phyloP scores from a whole-genome alignment of 257 asterid genomes.

The Solanum gracilifrons region DNA sequence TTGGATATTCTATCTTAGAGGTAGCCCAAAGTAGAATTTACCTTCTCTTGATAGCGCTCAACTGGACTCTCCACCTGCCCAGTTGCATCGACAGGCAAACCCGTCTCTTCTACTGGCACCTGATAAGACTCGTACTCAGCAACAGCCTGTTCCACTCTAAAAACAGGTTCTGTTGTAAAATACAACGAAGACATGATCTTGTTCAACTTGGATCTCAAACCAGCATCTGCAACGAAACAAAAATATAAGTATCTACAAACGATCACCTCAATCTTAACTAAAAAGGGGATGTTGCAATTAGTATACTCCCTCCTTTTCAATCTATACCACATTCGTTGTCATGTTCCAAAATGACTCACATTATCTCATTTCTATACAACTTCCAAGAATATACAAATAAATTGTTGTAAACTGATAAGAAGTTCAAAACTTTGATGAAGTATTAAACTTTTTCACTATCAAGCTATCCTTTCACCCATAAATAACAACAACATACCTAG shows the following conservation, averaged over 20 bases:
- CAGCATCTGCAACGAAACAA: constrained; percentile 28
- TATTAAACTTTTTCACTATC: background rate
- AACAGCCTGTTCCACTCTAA: constrained; percentile 41
- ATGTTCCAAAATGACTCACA: background rate
- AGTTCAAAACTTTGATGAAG: background rate
- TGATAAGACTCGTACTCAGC: constrained; percentile 47
- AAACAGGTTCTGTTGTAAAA: constrained; percentile 33
- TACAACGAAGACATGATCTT: constrained; percentile 69
- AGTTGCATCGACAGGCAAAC: constrained; percentile 13
- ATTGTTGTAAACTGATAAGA: background rate
- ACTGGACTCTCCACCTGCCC: constrained; percentile 17
- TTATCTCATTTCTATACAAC: background rate
- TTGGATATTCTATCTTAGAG: background rate
- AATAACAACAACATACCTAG: background rate
- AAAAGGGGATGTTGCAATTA: background rate
- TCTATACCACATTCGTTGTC: background rate
- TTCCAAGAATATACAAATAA: background rate
- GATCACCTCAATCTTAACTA: background rate
- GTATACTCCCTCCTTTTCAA: background rate
- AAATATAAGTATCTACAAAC: background rate
- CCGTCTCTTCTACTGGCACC: constrained; percentile 33
- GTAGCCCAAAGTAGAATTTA: background rate
- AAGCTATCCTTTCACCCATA: background rate
- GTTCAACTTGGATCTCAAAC: constrained; percentile 42
- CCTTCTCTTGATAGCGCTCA: background rate